Conservation (phyloP, 768 basidiomycete species). For the Chlorophyllum brunneum region DNA sequence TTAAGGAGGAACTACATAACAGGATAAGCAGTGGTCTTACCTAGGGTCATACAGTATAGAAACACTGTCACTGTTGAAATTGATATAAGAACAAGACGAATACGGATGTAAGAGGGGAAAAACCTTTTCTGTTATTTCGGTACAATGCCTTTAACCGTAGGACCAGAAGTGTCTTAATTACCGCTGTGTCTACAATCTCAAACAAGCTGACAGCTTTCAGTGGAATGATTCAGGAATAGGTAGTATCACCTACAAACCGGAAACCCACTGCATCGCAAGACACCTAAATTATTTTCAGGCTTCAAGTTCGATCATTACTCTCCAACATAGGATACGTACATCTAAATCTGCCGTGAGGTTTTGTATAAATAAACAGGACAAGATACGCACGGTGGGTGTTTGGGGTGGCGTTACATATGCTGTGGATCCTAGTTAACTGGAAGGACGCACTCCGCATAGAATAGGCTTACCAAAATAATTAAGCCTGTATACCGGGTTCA, state of each 20-base stretch:
- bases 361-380: not conserved
- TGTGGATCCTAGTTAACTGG: not conserved
- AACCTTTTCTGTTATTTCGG: not conserved
- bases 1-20: no score
- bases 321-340: not conserved
- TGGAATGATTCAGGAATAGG: no score
- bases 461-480: not conserved
- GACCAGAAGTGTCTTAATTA: constrained; percentile 7
- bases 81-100: not conserved
- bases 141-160: constrained; percentile 2
- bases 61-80: not conserved
- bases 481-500: not conserved
- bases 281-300: not conserved
- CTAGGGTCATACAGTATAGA: not conserved
- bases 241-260: constrained; percentile 6
- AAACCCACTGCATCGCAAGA: not conserved
- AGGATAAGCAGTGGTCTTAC: not conserved
- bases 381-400: not conserved
- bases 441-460: not conserved
- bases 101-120: not conserved
- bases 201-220: not conserved
- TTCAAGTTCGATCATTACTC: no score
- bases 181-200: not conserved
- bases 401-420: constrained; percentile 1
- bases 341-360: not conserved